Base-by-base conservation (phyloP, 2,329 filamentous ascomycete species). In the Alternaria sp. region DNA sequence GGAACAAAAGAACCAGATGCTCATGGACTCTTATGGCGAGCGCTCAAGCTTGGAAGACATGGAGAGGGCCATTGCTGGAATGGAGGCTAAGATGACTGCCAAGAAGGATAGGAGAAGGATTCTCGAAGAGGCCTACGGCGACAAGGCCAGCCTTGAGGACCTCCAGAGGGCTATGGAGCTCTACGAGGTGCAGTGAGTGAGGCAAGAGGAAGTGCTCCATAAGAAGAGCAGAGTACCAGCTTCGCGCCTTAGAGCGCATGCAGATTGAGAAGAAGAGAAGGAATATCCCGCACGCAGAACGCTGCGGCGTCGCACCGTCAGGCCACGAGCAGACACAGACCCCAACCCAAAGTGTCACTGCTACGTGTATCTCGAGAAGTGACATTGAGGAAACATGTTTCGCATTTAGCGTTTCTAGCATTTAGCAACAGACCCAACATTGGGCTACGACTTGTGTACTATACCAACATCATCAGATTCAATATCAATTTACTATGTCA, bases 111-210 rank as follows among this genome's bases (percentile, higher is more conserved):
- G 69, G 52, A 81, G 81, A 54, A 71, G 71, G 47, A 68, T 75
- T 5, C 63, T 83, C n/a, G 79, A 82, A 76, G 80, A 83, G 36
- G 80, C 81, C 2, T 83, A 83, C 54, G 81, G 81, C 12, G 79
- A 79, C 53, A 79, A 81, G 62, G 76, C 75, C 12, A 81, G 76
- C 46, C 58, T 83, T 47, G 70, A 78, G 24, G 80, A 83, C 67
- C 65, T 83, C n/a, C 73, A 82, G 63, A 73, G 79, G 38, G 81
- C 81, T 16, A 71, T 83, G 68, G 74, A 81, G 34, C 71, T 79
- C 28, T 83, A 83, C 47, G 78, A 80, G 59, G 70, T 79, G 6
- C 77, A 78, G 65, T 82, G 69, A 76, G 44, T 44, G 46, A 46
- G 55, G 24, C 20, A 41, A 18, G 26, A 16, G 9, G 47, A 16